A percentile compares a stretch with the other conserved stretches of the same genome.
Conservation (phyloP, 768 basidiomycete genomes). For the Nidularia pulvinata region DNA sequence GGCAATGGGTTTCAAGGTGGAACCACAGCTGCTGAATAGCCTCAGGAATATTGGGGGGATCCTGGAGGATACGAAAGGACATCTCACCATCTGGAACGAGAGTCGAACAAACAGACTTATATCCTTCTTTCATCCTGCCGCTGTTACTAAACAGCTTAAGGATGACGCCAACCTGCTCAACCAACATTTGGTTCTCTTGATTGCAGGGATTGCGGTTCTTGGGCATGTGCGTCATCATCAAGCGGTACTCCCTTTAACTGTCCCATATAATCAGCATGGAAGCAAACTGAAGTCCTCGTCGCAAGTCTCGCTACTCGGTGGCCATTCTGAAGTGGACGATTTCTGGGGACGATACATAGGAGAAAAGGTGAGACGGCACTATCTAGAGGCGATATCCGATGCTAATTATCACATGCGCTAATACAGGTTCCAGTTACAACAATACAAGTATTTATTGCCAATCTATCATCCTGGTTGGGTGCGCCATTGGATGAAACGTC, state of each 20-base stretch:
- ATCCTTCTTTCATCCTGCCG: slow-evolving; percentile 15
- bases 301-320: not conserved
- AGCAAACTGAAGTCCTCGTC: not conserved
- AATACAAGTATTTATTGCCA: not conserved
- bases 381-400: too few relatives aligned
- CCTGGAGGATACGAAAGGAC: slow-evolving; percentile 14
- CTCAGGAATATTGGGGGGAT: slow-evolving; percentile 14
- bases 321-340: slow-evolving; percentile 8
- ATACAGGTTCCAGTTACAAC: slow-evolving; percentile 1
- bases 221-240: slow-evolving; percentile 8
- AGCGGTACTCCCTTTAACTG: not conserved
- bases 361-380: slow-evolving; percentile 10
- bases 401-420: too few relatives aligned
- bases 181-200: slow-evolving; percentile 17
- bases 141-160: slow-evolving; percentile 11
- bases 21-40: slow-evolving; percentile 4
- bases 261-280: not conserved
- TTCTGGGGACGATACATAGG: slow-evolving; percentile 21
- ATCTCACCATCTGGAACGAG: slow-evolving; percentile 11
- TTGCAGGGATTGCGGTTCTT: slow-evolving; percentile 9
- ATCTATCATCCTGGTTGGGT: slow-evolving; percentile 2
- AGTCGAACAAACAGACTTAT: slow-evolving; percentile 8
- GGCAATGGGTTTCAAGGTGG: not conserved
- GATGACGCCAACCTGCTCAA: slow-evolving; percentile 17
- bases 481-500: not conserved